A percentile compares a stretch with the other conserved stretches of the same genome.
Conservation (phyloP, 2,329 filamentous ascomycete genomes). For the Fusarium subtropicale region DNA sequence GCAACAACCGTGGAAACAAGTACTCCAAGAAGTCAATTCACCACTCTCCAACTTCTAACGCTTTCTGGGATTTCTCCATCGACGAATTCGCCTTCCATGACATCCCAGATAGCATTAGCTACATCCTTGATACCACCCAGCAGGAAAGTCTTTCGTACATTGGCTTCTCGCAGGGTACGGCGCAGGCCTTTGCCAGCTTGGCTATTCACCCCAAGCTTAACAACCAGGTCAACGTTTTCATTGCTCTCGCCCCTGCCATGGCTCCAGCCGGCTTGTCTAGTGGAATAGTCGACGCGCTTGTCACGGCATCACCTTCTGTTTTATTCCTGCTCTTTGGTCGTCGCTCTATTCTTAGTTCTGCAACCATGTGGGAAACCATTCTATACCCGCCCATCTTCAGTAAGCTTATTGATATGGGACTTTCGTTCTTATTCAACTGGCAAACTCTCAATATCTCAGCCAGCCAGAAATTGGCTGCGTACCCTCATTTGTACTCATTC, state of each 20-base stretch:
- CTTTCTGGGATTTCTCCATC: slow-evolving; percentile 98
- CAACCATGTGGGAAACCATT: slow-evolving; percentile 97
- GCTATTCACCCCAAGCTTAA: slow-evolving; percentile 94
- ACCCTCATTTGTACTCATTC: slow-evolving; percentile 95
- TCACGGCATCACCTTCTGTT: slow-evolving; percentile 93
- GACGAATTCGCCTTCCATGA: slow-evolving; percentile 98
- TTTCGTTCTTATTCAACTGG: slow-evolving; percentile 92
- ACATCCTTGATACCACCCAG: slow-evolving; percentile 85
- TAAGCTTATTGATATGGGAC: slow-evolving; percentile 82
- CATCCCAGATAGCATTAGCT: slow-evolving; percentile 93
- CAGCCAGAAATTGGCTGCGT: slow-evolving; percentile 93
- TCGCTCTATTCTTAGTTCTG: slow-evolving; percentile 88
- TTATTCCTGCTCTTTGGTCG: slow-evolving; percentile 93
- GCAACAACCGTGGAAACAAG: slow-evolving; percentile 98
- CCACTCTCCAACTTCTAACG: slow-evolving; percentile 75
- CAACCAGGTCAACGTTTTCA: slow-evolving; percentile 93
- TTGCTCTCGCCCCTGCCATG: slow-evolving; percentile 96
- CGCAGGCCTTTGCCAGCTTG: slow-evolving; percentile 93
- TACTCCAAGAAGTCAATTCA: slow-evolving; percentile 95
- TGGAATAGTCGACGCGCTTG: slow-evolving; percentile 89
- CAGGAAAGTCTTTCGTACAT: slow-evolving; percentile 92
- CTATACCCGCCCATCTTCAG: slow-evolving; percentile 95
- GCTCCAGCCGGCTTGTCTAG: slow-evolving; percentile 91
- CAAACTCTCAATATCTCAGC: slow-evolving; percentile 82
- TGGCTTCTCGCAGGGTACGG: slow-evolving; percentile 96